Percentiles rank a stretch among this genome's conserved stretches.
These are phyloP conservation scores for Thelephora terrestris DNA, from an alignment of 1,284 basidiomycete genomes.

Conservation along the genomic window DNA sequence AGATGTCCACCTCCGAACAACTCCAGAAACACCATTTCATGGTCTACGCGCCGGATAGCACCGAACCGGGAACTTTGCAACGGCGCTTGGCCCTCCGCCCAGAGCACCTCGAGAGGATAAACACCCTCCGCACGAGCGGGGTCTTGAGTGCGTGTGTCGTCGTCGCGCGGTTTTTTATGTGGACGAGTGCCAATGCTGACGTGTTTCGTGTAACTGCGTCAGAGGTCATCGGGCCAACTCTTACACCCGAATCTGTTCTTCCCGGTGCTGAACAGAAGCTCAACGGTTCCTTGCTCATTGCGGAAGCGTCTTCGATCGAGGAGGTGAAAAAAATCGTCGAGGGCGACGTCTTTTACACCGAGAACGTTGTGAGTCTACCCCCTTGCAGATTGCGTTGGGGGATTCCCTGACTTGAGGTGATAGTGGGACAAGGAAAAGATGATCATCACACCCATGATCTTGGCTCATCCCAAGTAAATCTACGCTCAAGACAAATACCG, in stretches of 20 bases:
- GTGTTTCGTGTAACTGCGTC: background rate
- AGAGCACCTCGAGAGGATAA: conserved; percentile 22
- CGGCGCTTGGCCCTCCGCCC: conserved; percentile 25
- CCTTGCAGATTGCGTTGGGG: too few species aligned
- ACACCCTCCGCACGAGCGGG: conserved; percentile 12
- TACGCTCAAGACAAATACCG: too few species aligned
- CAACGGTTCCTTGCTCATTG: conserved; percentile 20
- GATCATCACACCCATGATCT: conserved; percentile 14
- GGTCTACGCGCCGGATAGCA: conserved; percentile 30
- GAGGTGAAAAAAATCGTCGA: conserved; percentile 18
- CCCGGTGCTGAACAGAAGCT: conserved; percentile 17
- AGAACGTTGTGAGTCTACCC: conserved; percentile 19
- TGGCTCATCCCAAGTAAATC: conserved; percentile 1
- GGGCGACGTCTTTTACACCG: conserved; percentile 21
- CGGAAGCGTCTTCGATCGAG: conserved; percentile 20
- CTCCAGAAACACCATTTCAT: conserved; percentile 20
- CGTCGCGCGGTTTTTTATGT: background rate
- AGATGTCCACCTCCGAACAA: too few species aligned
- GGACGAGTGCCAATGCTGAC: background rate
- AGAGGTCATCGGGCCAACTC: conserved; percentile 21
- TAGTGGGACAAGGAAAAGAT: conserved; percentile 19
- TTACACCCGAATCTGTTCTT: conserved; percentile 17
- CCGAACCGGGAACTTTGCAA: conserved; percentile 23
- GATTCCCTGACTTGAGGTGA: background rate
- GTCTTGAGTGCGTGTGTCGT: conserved; percentile 18